Evolutionary conservation across 2,329 filamentous ascomycete genomes (phyloP).

Genomic region (Aspergillus tubingensis): DNA sequence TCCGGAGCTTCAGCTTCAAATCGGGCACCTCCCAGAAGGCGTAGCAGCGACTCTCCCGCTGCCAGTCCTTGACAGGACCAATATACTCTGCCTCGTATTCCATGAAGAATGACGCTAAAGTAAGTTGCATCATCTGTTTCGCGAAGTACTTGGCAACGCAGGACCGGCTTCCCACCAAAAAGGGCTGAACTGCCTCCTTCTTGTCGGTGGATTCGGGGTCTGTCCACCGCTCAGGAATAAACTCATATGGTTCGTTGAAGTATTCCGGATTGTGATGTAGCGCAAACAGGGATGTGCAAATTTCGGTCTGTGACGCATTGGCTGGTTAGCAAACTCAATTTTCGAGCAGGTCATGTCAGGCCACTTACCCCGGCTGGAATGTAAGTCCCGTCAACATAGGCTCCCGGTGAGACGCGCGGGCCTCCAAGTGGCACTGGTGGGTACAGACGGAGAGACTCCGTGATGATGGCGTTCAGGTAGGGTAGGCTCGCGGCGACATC

Average conservation of each 20-base stretch:
- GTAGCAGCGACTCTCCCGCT: constrained; percentile 27
- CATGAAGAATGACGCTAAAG: constrained; percentile 26
- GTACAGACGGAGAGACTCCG: constrained; percentile 35
- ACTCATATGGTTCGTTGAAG: constrained; percentile 31
- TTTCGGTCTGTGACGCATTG: constrained; percentile 17
- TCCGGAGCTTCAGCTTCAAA: constrained; percentile 20
- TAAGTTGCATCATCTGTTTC: constrained; percentile 29
- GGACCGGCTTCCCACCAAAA: constrained; percentile 28
- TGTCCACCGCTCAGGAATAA: constrained; percentile 39
- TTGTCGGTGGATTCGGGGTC: constrained; percentile 23
- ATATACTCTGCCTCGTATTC: constrained; percentile 29
- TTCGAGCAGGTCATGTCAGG: background rate
- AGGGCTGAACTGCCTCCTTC: constrained; percentile 28
- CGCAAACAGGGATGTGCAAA: constrained; percentile 33
- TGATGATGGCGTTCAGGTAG: constrained; percentile 34
- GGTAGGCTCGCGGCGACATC: constrained; percentile 23
- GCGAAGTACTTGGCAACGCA: constrained; percentile 32
- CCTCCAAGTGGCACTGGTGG: constrained; percentile 33
- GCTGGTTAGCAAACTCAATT: background rate
- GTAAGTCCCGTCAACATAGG: constrained; percentile 26
- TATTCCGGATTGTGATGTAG: constrained; percentile 36
- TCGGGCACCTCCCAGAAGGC: constrained; percentile 31
- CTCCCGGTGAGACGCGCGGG: constrained; percentile 30
- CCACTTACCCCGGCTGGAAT: constrained; percentile 27
- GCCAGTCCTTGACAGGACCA: constrained; percentile 26